Percentiles rank a stretch among this genome's conserved stretches.
These are phyloP conservation scores for Acanthamoeba rhysodes DNA, from an alignment of 208 protist genomes.

Conservation along the genomic window DNA sequence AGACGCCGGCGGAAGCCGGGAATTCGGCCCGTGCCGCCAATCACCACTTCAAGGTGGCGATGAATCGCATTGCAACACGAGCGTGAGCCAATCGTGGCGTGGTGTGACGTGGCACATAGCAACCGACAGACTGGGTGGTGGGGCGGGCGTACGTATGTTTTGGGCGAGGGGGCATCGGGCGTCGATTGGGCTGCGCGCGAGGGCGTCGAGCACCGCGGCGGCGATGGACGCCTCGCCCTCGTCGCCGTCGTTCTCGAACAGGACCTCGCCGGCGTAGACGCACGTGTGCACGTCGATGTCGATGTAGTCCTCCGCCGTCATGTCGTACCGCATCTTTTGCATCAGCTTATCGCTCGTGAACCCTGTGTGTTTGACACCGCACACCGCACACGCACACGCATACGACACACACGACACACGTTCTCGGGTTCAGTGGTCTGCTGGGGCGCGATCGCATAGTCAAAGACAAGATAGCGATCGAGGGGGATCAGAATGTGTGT, in stretches of 20 bases:
- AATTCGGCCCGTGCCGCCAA: constrained; percentile 1
- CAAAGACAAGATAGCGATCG: not conserved
- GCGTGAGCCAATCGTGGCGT: no score
- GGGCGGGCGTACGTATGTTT: not conserved
- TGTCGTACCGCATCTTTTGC: constrained; percentile 25
- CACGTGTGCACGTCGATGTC: constrained; percentile 35
- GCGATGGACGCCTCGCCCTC: not conserved
- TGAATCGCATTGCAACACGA: not conserved
- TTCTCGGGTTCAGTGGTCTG: no score
- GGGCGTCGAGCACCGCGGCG: constrained; percentile 1
- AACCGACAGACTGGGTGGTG: not conserved
- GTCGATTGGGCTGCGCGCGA: not conserved
- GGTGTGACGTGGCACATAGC: not conserved
- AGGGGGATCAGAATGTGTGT: constrained; percentile 2
- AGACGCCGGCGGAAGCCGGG: constrained; percentile 4
- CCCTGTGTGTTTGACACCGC: not conserved
- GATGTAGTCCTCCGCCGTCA: not conserved
- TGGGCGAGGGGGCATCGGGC: constrained; percentile 23
- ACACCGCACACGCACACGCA: not conserved
- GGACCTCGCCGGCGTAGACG: constrained; percentile 14
- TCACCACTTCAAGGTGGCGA: not conserved
- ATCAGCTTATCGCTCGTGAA: constrained; percentile 8
- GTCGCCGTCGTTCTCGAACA: constrained; percentile 5
- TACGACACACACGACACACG: not conserved
- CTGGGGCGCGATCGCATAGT: no score